Evolutionary conservation across 1,284 basidiomycete genomes (phyloP).

Genomic region (Veloporphyrellus conicus): DNA sequence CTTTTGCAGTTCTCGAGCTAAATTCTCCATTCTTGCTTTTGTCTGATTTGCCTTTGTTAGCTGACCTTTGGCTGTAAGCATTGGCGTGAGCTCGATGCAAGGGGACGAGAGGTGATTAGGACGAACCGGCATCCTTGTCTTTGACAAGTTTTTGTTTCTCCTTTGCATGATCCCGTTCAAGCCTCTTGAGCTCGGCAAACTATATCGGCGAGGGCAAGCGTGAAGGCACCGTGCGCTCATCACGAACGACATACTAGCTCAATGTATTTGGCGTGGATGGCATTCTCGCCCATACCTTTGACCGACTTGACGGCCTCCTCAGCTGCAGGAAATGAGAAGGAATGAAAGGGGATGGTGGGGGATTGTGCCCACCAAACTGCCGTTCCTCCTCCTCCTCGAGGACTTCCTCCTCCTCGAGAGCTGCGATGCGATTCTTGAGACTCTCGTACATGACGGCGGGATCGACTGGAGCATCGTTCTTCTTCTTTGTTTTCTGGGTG

Average conservation of each 20-base stretch:
- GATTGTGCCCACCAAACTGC: slow-evolving; percentile 54
- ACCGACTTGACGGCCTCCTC: slow-evolving; percentile 81
- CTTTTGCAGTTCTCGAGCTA: slow-evolving; percentile 81
- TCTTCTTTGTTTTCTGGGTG: slow-evolving; percentile 59
- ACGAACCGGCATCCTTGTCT: slow-evolving; percentile 78
- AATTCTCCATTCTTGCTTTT: slow-evolving; percentile 81
- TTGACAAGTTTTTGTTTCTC: slow-evolving; percentile 82
- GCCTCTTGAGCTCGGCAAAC: slow-evolving; percentile 78
- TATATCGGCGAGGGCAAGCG: slow-evolving; percentile 32
- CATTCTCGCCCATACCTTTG: slow-evolving; percentile 71
- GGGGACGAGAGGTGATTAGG: slow-evolving; percentile 7
- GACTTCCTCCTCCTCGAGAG: slow-evolving; percentile 77
- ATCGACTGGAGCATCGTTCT: slow-evolving; percentile 64
- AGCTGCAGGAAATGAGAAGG: slow-evolving; percentile 41
- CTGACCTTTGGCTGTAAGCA: slow-evolving; percentile 64
- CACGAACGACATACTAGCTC: slow-evolving; percentile 57
- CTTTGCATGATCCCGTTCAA: slow-evolving; percentile 80
- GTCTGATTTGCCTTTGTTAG: slow-evolving; percentile 80
- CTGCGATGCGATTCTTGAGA: slow-evolving; percentile 78
- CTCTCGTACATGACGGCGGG: slow-evolving; percentile 81
- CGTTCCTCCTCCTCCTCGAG: slow-evolving; percentile 79
- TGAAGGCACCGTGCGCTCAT: slow-evolving; percentile 15
- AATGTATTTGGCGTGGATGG: slow-evolving; percentile 76
- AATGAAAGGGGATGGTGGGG: slow-evolving; percentile 2
- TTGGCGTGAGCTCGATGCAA: slow-evolving; percentile 11